Evolutionary conservation across 148 eudicot genomes (phyloP), one percentile per base, ranked within the genome.

Genomic region (Persicaria maculosa): DNA sequence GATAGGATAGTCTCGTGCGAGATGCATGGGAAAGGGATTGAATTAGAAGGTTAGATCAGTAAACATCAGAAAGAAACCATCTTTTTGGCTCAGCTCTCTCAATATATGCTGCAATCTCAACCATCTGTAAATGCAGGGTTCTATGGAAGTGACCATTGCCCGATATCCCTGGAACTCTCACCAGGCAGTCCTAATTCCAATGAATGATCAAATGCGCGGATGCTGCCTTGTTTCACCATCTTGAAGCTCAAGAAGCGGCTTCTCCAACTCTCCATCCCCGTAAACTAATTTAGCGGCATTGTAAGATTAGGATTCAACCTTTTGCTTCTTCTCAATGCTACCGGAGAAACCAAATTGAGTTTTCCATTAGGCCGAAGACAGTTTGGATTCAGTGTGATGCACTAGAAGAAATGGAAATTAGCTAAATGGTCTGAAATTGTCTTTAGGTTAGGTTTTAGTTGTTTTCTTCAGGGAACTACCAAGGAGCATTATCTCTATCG

Each of bases 111-210:
- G 19, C 5, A 31, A 45, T 72, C 44, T 68, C 65, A 44, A 67
- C 70, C 75, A 54, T 61, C 58, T 73, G 50, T 69, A 62, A 78
- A 36, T 62, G 46, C 92, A 93, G 98, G 97, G 69, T 94, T 94
- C 72, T 90, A 82, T 79, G 98, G 98, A 81, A 94, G 98, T 67
- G 98, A 94, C 74, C 98, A 94, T 80, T 91, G 98, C 81, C 98
- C 98, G 3, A 93, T 91, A 40, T 82, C 98, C 20, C 86, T 94
- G 2, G 93, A 91, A 84, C 91, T 94, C 53, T 82, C 92, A 7
- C 86, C 78, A 53, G 74, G 74, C 57, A 72, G 57, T 22, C 70
- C 81, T 46, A 77, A 77, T 74, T 68, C 80, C 48, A 74, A 68
- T 47, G 72, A 69, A 68, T 65, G 47, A 65, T 40, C 7, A 15